Percentiles rank a stretch among this genome's conserved stretches.
phyloP scores from a whole-genome alignment of 306 rosid genomes.

The Medicago ruthenica region DNA sequence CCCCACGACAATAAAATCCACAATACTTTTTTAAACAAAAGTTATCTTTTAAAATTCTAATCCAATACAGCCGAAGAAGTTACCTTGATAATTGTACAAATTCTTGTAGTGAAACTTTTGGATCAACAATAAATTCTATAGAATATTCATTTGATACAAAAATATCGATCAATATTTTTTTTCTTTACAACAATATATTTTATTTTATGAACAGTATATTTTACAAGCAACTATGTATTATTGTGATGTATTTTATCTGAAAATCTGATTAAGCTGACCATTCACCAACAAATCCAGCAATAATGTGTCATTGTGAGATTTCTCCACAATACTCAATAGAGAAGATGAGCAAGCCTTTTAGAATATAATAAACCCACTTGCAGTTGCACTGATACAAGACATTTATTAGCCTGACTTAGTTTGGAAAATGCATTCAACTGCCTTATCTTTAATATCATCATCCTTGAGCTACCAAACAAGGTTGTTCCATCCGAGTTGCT shows the following conservation, averaged over 20 bases:
- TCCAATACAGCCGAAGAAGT: too few species aligned
- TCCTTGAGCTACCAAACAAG: neutral
- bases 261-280: neutral
- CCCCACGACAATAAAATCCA: too few species aligned
- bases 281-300: neutral
- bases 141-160: neutral
- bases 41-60: too few species aligned
- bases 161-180: neutral
- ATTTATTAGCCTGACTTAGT: neutral
- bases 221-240: slow-evolving; percentile 4
- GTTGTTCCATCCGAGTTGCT: neutral
- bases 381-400: neutral
- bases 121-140: neutral
- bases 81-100: neutral
- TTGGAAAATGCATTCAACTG: neutral
- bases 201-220: neutral
- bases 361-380: neutral
- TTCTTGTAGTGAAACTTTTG: neutral
- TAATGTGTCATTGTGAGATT: slow-evolving; percentile 30
- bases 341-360: neutral
- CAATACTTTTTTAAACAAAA: too few species aligned
- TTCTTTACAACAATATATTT: neutral
- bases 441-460: slow-evolving; percentile 1
- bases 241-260: slow-evolving; percentile 2
- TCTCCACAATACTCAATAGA: neutral